These are phyloP conservation scores for Cryptococcus sp. DNA, from an alignment of 1,284 basidiomycete species.

Conservation along the genomic window DNA sequence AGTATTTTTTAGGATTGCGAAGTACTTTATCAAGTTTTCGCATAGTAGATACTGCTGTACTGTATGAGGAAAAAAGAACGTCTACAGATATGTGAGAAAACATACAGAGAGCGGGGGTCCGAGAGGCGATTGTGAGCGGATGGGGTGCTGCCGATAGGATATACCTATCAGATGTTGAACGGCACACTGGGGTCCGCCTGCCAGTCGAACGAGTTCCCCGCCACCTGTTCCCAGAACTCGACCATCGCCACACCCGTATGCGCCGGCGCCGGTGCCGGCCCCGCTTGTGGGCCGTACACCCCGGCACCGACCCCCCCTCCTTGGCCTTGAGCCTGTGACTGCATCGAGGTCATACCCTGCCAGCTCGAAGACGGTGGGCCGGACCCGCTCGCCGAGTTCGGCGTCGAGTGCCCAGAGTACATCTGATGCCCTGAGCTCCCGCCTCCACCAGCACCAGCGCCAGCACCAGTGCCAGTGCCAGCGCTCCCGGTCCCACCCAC, in stretches of 20 bases:
- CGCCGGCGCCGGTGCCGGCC: not conserved
- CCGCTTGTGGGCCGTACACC: no score
- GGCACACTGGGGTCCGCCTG: constrained; percentile 47
- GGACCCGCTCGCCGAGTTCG: constrained; percentile 8
- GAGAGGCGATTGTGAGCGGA: no score
- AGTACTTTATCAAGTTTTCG: no score
- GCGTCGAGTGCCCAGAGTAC: constrained; percentile 15
- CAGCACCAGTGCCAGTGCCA: not conserved
- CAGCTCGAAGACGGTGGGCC: constrained; percentile 6
- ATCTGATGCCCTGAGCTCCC: not conserved
- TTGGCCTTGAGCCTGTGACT: not conserved
- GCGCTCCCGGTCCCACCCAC: not conserved
- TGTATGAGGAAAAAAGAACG: no score
- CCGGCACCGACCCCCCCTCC: no score
- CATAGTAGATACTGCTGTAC: no score
- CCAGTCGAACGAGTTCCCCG: constrained; percentile 44
- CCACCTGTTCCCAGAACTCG: constrained; percentile 46
- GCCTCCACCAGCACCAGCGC: not conserved
- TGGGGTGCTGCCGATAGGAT: no score
- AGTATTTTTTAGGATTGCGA: no score
- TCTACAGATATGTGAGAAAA: no score
- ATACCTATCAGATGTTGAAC: constrained; percentile 33
- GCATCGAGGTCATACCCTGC: not conserved
- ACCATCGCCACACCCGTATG: constrained; percentile 3
- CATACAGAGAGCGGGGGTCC: no score